Percentiles rank a stretch among this genome's conserved stretches.
These are phyloP conservation scores for Aspergillus olivimuriae DNA, from an alignment of 495 filamentous ascomycete species.

Conservation along the genomic window DNA sequence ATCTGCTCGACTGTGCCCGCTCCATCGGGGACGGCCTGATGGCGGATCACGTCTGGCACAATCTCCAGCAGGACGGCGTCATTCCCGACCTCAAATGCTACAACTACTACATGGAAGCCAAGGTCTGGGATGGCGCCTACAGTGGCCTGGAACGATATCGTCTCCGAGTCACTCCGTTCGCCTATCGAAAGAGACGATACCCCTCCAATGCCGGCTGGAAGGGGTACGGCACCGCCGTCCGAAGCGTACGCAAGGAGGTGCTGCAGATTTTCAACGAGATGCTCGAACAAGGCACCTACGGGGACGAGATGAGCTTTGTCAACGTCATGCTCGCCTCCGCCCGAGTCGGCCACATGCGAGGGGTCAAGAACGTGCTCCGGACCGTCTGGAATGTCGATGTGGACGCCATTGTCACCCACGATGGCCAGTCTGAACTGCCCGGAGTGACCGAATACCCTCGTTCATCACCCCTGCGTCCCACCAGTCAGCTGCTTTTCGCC, in stretches of 20 bases:
- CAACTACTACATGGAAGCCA: slow-evolving; percentile 49
- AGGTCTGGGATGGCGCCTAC: slow-evolving; percentile 36
- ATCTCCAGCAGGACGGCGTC: slow-evolving; percentile 33
- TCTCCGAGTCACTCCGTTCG: slow-evolving; percentile 33
- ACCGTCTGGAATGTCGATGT: slow-evolving; percentile 56
- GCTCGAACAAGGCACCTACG: slow-evolving; percentile 34
- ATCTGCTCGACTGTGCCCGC: slow-evolving; percentile 49
- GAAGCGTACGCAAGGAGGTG: slow-evolving; percentile 31
- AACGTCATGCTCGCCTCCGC: slow-evolving; percentile 50
- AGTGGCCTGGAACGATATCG: slow-evolving; percentile 31
- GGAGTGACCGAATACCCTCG: slow-evolving; percentile 25
- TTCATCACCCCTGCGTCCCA: slow-evolving; percentile 51
- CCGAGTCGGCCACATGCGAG: slow-evolving; percentile 46
- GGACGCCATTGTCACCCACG: slow-evolving; percentile 24
- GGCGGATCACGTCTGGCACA: slow-evolving; percentile 47
- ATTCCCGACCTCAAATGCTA: slow-evolving; percentile 49
- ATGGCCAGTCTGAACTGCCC: slow-evolving; percentile 18
- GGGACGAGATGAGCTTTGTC: slow-evolving; percentile 51
- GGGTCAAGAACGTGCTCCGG: slow-evolving; percentile 42
- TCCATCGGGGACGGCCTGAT: slow-evolving; percentile 38
- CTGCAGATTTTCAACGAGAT: slow-evolving; percentile 44
- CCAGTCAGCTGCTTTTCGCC: slow-evolving; percentile 44
- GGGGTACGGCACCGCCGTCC: slow-evolving; percentile 25
- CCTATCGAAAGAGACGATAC: slow-evolving; percentile 24
- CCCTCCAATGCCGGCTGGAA: slow-evolving; percentile 16